Conservation (phyloP, 306 rosid genomes). For the Clitoria ternatea region DNA sequence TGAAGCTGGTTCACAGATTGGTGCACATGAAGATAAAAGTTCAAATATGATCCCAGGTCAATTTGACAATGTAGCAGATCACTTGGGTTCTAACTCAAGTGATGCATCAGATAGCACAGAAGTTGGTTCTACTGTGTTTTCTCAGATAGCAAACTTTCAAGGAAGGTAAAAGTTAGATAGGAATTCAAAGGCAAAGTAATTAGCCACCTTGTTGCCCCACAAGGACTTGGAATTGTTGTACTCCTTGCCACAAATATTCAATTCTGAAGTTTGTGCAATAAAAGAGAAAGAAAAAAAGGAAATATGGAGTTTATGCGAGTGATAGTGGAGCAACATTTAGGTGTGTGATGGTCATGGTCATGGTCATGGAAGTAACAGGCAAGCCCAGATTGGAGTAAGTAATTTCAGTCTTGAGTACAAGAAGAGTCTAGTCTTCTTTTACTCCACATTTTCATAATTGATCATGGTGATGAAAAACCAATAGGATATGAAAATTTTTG, state of each 20-base stretch:
- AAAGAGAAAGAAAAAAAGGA: too few relatives aligned
- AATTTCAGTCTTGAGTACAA: neutral
- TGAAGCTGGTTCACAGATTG: constrained; percentile 33
- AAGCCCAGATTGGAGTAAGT: neutral
- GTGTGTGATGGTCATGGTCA: neutral
- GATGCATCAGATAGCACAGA: constrained; percentile 24
- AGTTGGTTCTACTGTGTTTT: constrained; percentile 35
- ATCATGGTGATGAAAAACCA: neutral
- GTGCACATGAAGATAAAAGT: constrained; percentile 26
- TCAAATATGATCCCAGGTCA: neutral
- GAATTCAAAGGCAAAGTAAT: neutral
- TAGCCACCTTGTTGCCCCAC: neutral
- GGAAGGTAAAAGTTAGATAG: constrained; percentile 37
- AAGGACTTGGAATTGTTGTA: constrained; percentile 8
- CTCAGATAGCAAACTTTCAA: constrained; percentile 32
- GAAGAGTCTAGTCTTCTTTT: neutral
- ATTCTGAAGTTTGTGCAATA: neutral
- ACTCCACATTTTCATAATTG: neutral
- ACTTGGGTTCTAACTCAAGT: neutral
- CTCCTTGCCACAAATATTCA: constrained; percentile 1
- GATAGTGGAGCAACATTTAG: neutral
- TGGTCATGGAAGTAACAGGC: neutral
- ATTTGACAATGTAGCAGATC: constrained; percentile 1
- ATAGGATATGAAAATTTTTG: neutral
- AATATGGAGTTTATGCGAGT: neutral